Base-by-base conservation (phyloP, 73 alveolate species). In the Blepharisma japonicum region DNA sequence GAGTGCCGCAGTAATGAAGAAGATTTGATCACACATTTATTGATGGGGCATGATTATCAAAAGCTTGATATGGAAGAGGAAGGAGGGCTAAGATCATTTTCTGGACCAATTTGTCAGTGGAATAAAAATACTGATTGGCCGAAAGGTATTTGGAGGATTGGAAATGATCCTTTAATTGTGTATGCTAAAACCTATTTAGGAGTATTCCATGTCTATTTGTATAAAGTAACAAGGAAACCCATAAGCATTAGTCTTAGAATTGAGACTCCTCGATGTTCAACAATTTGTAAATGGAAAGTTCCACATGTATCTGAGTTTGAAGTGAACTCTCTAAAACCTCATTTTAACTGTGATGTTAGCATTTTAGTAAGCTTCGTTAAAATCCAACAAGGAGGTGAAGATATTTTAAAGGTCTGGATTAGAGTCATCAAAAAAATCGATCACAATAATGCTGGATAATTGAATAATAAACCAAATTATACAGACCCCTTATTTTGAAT, bases 31-130 rank as follows among this genome's bases (percentile, higher is more conserved):
- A 53, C 23, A 20, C 67, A 53, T 53, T 53, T 53, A 53, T 2
- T 53, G n/a, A 0, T 14, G 3, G 23, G 23, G n/a, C 67, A 53
- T 53, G 67, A 53, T 53, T 53, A 53, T 53, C n/a, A 0, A 53
- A 4, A 53, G 0, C 0, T 53, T 1, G 23, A 0, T 11, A 53
- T 53, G 67, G 27, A 53, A 1, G 67, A 53, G n/a, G 23, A 11
- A 53, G 67, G 67, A 53, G 67, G 67, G 23, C 4, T 53, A 53
- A 53, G 67, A 20, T 53, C 67, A 14, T 53, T 53, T 53, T 53
- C 67, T 1, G 67, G 67, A 4, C 67, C 67, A 53, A 11, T 14
- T 14, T 1, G 23, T 1, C 2, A 0, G 2, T 53, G 67, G 4
- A 53, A 14, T 11, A 53, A 20, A 20, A 20, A 53, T 53, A 53